A percentile compares a stretch with the other conserved stretches of the same genome.
These are phyloP conservation scores for Hanseniaspora sp. DNA, from an alignment of 1,139 yeast genomes.

Conservation along the genomic window DNA sequence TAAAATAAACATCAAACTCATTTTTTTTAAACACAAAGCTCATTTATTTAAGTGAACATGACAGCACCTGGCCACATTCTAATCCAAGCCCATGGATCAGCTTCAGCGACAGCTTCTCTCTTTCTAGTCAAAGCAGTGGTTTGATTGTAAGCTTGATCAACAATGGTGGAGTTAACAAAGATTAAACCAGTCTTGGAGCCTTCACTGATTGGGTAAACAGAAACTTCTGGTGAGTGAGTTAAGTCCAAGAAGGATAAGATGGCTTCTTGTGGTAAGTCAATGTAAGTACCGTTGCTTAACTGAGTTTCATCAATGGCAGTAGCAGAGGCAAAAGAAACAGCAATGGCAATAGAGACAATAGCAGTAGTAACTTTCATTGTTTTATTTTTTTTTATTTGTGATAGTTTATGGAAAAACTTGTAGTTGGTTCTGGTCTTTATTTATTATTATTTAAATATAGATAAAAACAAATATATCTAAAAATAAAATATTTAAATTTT, in stretches of 20 bases:
- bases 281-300: constrained; percentile 9
- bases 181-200: constrained; percentile 20
- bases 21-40: not conserved
- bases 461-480: too few species aligned
- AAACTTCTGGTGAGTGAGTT: constrained; percentile 23
- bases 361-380: constrained; percentile 14
- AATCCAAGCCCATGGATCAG: constrained; percentile 29
- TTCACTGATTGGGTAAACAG: constrained; percentile 23
- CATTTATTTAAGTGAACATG: constrained; percentile 20
- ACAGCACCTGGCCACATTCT: constrained; percentile 25
- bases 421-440: constrained; percentile 7
- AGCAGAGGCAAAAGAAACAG: constrained; percentile 8
- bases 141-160: constrained; percentile 19
- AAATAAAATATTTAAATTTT: too few species aligned
- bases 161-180: constrained; percentile 26
- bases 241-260: constrained; percentile 25
- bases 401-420: not conserved
- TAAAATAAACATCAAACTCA: too few species aligned
- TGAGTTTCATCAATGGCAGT: constrained; percentile 13
- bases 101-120: constrained; percentile 24
- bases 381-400: not conserved
- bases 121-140: constrained; percentile 18
- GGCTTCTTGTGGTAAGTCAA: constrained; percentile 25
- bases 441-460: not conserved
- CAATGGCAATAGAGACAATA: constrained; percentile 7